Percentiles rank a stretch among this genome's conserved stretches.
These are phyloP conservation scores for Trichoderma sp. DNA, from an alignment of 2,329 filamentous ascomycete species.

Conservation along the genomic window DNA sequence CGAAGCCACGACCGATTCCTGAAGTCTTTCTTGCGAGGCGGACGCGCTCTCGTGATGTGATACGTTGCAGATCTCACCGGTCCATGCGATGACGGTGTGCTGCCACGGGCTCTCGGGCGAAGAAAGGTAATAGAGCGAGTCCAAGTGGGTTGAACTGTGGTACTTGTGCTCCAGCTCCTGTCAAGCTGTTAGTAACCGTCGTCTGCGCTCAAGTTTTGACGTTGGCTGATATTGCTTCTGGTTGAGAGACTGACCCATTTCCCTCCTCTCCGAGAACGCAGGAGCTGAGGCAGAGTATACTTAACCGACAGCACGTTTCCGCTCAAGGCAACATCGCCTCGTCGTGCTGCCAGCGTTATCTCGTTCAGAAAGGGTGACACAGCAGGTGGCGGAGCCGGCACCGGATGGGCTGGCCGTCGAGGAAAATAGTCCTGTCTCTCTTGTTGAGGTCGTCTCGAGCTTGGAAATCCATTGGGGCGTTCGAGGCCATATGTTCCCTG, in stretches of 20 bases:
- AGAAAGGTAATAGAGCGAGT: slow-evolving; percentile 83
- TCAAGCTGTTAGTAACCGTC: background rate
- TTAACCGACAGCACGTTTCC: slow-evolving; percentile 66
- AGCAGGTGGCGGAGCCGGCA: background rate
- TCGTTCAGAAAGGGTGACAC: background rate
- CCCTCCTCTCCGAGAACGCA: slow-evolving; percentile 58
- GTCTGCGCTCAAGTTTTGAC: too few relatives aligned
- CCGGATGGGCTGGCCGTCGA: background rate
- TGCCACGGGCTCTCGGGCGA: slow-evolving; percentile 77
- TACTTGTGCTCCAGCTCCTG: slow-evolving; percentile 53
- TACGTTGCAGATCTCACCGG: slow-evolving; percentile 70
- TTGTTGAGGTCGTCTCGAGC: background rate
- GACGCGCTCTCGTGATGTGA: background rate
- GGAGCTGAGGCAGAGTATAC: slow-evolving; percentile 61
- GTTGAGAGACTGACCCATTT: slow-evolving; percentile 56
- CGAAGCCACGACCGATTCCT: background rate
- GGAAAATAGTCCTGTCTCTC: background rate
- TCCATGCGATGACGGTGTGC: slow-evolving; percentile 92
- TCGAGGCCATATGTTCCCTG: slow-evolving; percentile 9
- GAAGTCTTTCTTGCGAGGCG: background rate
- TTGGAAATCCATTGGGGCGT: background rate
- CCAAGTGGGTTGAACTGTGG: slow-evolving; percentile 87
- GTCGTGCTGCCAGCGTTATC: background rate
- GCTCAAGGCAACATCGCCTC: slow-evolving; percentile 37
- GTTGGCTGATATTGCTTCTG: background rate